phyloP scores from a whole-genome alignment of 2,329 filamentous ascomycete species.

The Diaporthe sp. region DNA sequence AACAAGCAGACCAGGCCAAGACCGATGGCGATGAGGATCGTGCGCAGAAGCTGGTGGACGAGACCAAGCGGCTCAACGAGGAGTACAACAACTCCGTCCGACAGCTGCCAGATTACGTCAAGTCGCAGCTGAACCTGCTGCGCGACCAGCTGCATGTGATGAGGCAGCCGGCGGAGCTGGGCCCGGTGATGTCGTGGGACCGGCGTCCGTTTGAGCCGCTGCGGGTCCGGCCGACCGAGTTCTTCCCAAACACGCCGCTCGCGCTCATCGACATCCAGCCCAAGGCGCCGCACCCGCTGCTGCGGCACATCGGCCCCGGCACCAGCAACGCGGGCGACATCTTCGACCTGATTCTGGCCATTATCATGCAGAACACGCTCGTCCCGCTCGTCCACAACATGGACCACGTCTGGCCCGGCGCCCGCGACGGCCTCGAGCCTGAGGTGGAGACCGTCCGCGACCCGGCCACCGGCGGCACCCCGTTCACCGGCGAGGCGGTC shows the following conservation, averaged over 20 bases:
- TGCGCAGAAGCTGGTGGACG: conserved; percentile 6
- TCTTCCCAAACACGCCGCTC: conserved; percentile 73
- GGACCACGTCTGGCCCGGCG: conserved; percentile 71
- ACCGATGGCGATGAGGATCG: neutral
- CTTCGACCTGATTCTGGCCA: conserved; percentile 65
- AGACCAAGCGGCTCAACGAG: conserved; percentile 41
- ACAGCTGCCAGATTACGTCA: conserved; percentile 53
- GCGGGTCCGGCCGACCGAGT: conserved; percentile 69
- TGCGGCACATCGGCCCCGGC: conserved; percentile 60
- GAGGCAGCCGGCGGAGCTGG: conserved; percentile 60
- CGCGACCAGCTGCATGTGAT: conserved; percentile 70
- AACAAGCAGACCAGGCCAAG: neutral
- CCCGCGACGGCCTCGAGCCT: conserved; percentile 65
- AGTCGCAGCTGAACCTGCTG: conserved; percentile 44
- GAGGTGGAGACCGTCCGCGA: conserved; percentile 66
- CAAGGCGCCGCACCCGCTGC: conserved; percentile 61
- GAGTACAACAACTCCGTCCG: conserved; percentile 50
- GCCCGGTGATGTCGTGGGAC: conserved; percentile 76
- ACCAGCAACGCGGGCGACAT: conserved; percentile 61
- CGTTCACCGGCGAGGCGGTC: conserved; percentile 54
- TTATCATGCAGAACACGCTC: conserved; percentile 53
- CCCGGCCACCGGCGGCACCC: conserved; percentile 60
- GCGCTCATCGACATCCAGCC: conserved; percentile 79
- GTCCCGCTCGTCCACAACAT: conserved; percentile 55
- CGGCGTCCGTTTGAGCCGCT: conserved; percentile 80